Evolutionary conservation across 441 rosid species (phyloP).

Genomic region (Pelargonium citronellum): DNA sequence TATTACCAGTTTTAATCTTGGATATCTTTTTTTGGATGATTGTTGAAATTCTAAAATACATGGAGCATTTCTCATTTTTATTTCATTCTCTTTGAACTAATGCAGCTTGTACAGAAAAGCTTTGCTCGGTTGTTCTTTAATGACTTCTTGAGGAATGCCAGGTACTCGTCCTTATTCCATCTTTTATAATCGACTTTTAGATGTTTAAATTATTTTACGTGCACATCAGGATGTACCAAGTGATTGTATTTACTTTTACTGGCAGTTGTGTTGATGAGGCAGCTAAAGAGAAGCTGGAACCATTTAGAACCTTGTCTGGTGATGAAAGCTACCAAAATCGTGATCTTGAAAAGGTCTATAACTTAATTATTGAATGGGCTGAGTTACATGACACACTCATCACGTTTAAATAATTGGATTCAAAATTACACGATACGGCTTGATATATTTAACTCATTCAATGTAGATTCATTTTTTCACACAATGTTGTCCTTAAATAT

Average conservation of each 20-base stretch:
- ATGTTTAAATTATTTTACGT: background rate
- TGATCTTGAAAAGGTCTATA: conserved; percentile 88
- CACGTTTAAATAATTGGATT: no score
- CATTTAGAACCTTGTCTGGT: conserved; percentile 60
- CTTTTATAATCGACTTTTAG: background rate
- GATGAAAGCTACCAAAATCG: conserved; percentile 90
- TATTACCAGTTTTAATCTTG: conserved; percentile 1
- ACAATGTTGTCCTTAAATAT: no score
- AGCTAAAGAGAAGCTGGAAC: conserved; percentile 68
- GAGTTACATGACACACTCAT: no score
- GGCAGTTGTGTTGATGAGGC: conserved; percentile 74
- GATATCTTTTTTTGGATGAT: conserved; percentile 10
- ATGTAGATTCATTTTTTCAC: no score
- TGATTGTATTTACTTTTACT: conserved; percentile 18
- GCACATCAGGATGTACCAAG: background rate
- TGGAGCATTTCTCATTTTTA: conserved; percentile 9
- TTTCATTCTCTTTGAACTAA: conserved; percentile 16
- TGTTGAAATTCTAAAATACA: conserved; percentile 2
- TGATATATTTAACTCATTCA: no score
- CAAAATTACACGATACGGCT: no score
- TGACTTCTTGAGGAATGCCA: conserved; percentile 71
- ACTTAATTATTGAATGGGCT: background rate
- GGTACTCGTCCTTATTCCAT: conserved; percentile 35
- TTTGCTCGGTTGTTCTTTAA: conserved; percentile 82
- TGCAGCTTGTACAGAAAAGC: conserved; percentile 98